A percentile compares a stretch with the other conserved stretches of the same genome.
These are phyloP conservation scores for Yamadazyma takamatsuzukensis DNA, from an alignment of 805 yeast genomes.

Conservation along the genomic window DNA sequence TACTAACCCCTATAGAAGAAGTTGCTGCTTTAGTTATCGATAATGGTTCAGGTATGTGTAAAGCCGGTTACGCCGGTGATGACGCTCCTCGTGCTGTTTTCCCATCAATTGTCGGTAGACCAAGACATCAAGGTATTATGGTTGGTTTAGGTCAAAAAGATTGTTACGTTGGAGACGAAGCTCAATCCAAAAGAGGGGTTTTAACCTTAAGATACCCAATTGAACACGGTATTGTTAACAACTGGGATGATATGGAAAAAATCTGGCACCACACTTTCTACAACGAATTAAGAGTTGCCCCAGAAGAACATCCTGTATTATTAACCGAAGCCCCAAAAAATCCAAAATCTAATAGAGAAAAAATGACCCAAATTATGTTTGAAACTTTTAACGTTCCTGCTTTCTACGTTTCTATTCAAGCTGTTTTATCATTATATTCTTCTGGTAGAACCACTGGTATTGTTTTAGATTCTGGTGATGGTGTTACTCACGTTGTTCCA, in stretches of 20 bases:
- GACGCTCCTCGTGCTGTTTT: constrained; percentile 99
- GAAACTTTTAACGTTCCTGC: constrained; percentile 99
- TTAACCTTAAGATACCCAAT: constrained; percentile 97
- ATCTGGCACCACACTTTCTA: constrained; percentile 99
- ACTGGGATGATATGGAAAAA: constrained; percentile 99
- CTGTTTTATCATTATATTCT: constrained; percentile 95
- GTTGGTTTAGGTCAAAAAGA: constrained; percentile 99
- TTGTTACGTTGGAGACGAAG: constrained; percentile 99
- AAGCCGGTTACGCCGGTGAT: constrained; percentile 99
- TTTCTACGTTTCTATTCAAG: constrained; percentile 97
- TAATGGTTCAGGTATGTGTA: constrained; percentile 99
- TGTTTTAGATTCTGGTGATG: constrained; percentile 99
- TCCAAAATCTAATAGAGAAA: constrained; percentile 99
- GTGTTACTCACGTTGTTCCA: constrained; percentile 99
- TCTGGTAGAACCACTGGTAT: constrained; percentile 99
- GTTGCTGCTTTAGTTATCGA: constrained; percentile 80
- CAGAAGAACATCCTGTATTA: constrained; percentile 99
- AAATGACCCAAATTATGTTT: constrained; percentile 99
- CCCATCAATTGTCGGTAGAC: constrained; percentile 99
- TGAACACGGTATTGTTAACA: constrained; percentile 99
- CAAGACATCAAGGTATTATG: constrained; percentile 99
- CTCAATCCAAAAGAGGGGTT: constrained; percentile 99
- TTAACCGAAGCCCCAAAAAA: constrained; percentile 99
- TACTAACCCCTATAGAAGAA: constrained; percentile 29
- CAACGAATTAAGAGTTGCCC: constrained; percentile 99